These are phyloP conservation scores for Aspergillus glaucus DNA, from an alignment of 2,329 filamentous ascomycete species.

Conservation along the genomic window DNA sequence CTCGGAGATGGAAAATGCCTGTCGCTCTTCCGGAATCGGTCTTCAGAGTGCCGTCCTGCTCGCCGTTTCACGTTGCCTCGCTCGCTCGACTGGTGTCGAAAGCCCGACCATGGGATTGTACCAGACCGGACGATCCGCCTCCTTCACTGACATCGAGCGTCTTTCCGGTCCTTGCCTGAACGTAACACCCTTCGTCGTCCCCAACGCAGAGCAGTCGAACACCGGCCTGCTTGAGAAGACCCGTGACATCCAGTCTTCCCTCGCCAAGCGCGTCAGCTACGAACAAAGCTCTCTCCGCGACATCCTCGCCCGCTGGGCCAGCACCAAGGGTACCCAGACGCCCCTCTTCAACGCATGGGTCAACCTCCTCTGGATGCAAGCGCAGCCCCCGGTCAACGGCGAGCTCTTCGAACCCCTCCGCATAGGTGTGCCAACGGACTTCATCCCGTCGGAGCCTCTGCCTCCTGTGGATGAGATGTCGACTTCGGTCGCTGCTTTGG, in stretches of 20 bases:
- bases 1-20: conserved; percentile 13
- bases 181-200: conserved; percentile 21
- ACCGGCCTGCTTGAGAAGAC: conserved; percentile 7
- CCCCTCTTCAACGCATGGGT: conserved; percentile 27
- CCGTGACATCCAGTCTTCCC: conserved; percentile 14
- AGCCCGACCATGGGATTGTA: conserved; percentile 26
- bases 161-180: conserved; percentile 27
- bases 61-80: conserved; percentile 21
- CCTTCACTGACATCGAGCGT: conserved; percentile 19
- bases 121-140: conserved; percentile 25
- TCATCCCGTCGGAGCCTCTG: conserved; percentile 13
- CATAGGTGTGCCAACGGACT: conserved; percentile 23
- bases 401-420: conserved; percentile 16
- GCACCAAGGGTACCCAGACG: neutral
- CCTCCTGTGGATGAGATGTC: neutral
- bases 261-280: conserved; percentile 21
- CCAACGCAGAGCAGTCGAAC: neutral
- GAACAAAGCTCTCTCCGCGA: conserved; percentile 24
- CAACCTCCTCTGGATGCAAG: conserved; percentile 25
- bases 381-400: conserved; percentile 2
- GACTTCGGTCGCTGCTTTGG: conserved; percentile 17
- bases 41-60: conserved; percentile 25
- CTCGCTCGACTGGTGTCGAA: conserved; percentile 10
- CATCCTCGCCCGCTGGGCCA: conserved; percentile 14
- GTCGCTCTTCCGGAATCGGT: conserved; percentile 13